These are phyloP conservation scores for Ascochyta fabae DNA, from an alignment of 2,329 filamentous ascomycete species.

Conservation along the genomic window DNA sequence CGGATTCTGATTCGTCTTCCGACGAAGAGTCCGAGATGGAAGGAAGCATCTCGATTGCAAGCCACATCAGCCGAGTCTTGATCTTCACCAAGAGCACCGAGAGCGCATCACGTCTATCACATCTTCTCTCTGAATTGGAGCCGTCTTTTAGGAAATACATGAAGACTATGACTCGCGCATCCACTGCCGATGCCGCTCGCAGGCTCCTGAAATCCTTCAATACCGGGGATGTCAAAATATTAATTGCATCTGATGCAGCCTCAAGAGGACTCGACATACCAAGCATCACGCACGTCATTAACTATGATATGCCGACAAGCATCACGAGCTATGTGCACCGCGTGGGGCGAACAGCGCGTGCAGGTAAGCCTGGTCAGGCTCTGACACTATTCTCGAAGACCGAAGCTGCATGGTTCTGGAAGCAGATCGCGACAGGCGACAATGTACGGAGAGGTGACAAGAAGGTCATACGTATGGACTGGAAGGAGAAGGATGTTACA, in stretches of 20 bases:
- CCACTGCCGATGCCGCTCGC: slow-evolving; percentile 72
- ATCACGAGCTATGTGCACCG: slow-evolving; percentile 87
- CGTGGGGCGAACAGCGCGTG: slow-evolving; percentile 87
- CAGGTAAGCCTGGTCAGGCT: slow-evolving; percentile 74
- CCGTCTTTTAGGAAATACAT: slow-evolving; percentile 64
- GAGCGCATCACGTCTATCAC: slow-evolving; percentile 82
- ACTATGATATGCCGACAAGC: slow-evolving; percentile 88
- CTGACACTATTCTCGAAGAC: slow-evolving; percentile 85
- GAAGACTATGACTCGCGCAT: slow-evolving; percentile 78
- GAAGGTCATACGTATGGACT: slow-evolving; percentile 55
- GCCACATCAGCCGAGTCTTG: slow-evolving; percentile 59
- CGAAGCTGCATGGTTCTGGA: slow-evolving; percentile 92
- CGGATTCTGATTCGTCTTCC: slow-evolving; percentile 22
- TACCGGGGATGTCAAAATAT: slow-evolving; percentile 68
- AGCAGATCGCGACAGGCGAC: slow-evolving; percentile 70
- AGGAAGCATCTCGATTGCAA: slow-evolving; percentile 18
- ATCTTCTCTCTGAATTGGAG: slow-evolving; percentile 73
- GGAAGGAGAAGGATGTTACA: slow-evolving; percentile 50
- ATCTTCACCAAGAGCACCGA: slow-evolving; percentile 94
- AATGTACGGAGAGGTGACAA: slow-evolving; percentile 57
- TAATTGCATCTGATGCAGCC: slow-evolving; percentile 92
- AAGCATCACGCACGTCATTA: slow-evolving; percentile 82
- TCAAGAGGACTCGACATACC: slow-evolving; percentile 87
- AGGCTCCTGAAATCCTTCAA: slow-evolving; percentile 73
- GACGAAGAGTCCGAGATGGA: slow-evolving; percentile 20